Percentiles rank a stretch among this genome's conserved stretches.
Evolutionary conservation across 2,329 filamentous ascomycete genomes (phyloP).

Genomic region (Aspergillus sp.): DNA sequence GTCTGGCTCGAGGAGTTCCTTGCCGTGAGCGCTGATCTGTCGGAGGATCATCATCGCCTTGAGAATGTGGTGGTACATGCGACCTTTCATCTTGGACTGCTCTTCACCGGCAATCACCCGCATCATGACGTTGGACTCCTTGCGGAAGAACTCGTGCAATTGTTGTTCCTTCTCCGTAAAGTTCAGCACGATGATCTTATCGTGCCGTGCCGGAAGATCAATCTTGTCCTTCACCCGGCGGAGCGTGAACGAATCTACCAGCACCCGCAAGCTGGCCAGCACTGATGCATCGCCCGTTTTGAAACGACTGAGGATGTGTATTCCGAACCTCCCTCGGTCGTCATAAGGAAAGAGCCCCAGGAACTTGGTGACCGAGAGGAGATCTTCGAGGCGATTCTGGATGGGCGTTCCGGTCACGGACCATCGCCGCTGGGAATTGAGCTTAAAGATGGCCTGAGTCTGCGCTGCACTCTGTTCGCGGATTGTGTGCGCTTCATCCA

Average conservation of each 20-base stretch:
- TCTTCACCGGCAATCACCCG: constrained; percentile 69
- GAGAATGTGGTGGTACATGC: constrained; percentile 89
- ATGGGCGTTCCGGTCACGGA: constrained; percentile 96
- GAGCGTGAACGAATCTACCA: constrained; percentile 93
- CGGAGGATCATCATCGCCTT: constrained; percentile 88
- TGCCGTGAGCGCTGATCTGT: constrained; percentile 90
- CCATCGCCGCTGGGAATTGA: constrained; percentile 84
- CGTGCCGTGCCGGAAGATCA: constrained; percentile 72
- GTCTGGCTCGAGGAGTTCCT: constrained; percentile 80
- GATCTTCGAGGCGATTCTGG: constrained; percentile 88
- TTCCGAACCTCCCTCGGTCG: constrained; percentile 71
- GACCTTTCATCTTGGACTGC: constrained; percentile 72
- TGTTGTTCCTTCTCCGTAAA: constrained; percentile 74
- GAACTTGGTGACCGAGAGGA: constrained; percentile 84
- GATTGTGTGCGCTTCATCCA: constrained; percentile 95
- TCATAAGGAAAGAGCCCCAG: constrained; percentile 83
- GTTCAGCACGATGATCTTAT: constrained; percentile 71
- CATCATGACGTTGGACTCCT: constrained; percentile 77
- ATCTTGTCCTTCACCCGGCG: constrained; percentile 91
- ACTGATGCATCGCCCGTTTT: constrained; percentile 83
- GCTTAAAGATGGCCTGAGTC: constrained; percentile 78
- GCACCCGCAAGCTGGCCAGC: constrained; percentile 74
- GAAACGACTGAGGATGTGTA: constrained; percentile 81
- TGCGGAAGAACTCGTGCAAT: constrained; percentile 82
- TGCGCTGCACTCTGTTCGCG: constrained; percentile 79